phyloP scores from a whole-genome alignment of 2,329 filamentous ascomycete genomes.

The Stagonosporopsis tanaceti region DNA sequence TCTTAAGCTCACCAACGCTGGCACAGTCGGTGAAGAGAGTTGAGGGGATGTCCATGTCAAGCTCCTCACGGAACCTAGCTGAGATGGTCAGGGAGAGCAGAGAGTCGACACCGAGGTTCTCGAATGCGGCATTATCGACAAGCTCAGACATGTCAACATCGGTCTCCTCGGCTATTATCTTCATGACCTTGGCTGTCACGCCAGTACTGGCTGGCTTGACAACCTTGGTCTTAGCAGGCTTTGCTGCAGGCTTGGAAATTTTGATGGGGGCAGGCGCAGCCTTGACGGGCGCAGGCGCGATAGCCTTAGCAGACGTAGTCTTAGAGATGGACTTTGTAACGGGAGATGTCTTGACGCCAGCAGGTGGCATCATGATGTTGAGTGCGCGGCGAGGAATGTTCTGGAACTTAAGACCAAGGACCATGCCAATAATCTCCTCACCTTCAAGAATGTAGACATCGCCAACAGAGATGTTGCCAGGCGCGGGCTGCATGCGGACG shows the following conservation, averaged over 20 bases:
- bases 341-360: constrained; percentile 53
- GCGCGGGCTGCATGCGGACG: constrained; percentile 67
- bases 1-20: constrained; percentile 68
- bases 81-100: constrained; percentile 68
- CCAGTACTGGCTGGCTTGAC: constrained; percentile 57
- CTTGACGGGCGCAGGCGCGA: constrained; percentile 45
- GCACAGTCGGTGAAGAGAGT: constrained; percentile 67
- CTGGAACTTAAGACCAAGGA: constrained; percentile 71
- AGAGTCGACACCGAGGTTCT: constrained; percentile 69
- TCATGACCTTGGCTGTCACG: constrained; percentile 64
- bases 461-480: constrained; percentile 64
- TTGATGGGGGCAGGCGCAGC: constrained; percentile 48
- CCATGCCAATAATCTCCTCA: constrained; percentile 65
- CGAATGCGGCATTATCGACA: constrained; percentile 66
- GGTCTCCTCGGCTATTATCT: constrained; percentile 72
- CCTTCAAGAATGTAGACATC: constrained; percentile 69
- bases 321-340: constrained; percentile 42
- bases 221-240: constrained; percentile 58
- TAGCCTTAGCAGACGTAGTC: constrained; percentile 45
- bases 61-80: constrained; percentile 68
- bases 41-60: constrained; percentile 66
- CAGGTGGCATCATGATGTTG: constrained; percentile 71
- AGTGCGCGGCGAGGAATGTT: constrained; percentile 71
- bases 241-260: constrained; percentile 62
- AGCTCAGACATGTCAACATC: constrained; percentile 66